Percentiles rank a stretch among this genome's conserved stretches.
These are phyloP conservation scores for Trypanosoma scelopori DNA, from an alignment of 208 protist genomes.

Conservation along the genomic window DNA sequence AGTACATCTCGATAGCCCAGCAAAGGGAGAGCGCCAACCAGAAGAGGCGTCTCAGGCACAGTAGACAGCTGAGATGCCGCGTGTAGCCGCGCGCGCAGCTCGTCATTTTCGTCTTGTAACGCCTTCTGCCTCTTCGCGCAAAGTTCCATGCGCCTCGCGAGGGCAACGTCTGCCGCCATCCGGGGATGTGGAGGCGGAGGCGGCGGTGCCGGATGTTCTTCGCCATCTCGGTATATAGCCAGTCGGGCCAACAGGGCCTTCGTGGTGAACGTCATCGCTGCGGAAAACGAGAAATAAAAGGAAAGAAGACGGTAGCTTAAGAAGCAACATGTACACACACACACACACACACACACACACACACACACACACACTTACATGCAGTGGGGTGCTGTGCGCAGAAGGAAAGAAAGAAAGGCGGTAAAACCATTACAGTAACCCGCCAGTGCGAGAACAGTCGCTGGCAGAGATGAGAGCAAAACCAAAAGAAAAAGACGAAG, in stretches of 20 bases:
- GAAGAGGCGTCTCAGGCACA: background rate
- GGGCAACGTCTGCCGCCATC: background rate
- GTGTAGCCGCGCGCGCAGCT: background rate
- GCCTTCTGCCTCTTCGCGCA: background rate
- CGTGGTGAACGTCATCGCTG: constrained; percentile 1
- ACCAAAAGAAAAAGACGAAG: background rate
- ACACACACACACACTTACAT: background rate
- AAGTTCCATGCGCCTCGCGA: background rate
- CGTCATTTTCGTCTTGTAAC: constrained; percentile 3
- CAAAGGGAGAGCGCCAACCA: background rate
- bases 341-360: background rate
- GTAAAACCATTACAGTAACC: background rate
- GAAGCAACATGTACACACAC: background rate
- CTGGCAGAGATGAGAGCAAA: background rate
- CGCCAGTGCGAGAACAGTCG: background rate
- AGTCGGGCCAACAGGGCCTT: constrained; percentile 11
- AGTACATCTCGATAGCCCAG: constrained; percentile 4
- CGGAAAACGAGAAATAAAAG: constrained; percentile 4
- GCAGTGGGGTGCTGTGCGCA: no score
- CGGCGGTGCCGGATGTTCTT: background rate
- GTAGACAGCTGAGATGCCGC: background rate
- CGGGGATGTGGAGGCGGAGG: constrained; percentile 3
- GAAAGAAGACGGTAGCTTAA: background rate
- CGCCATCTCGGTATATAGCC: constrained; percentile 3
- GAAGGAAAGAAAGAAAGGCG: background rate